Percentiles rank a stretch among this genome's conserved stretches.
These are phyloP conservation scores for Argentina anserina DNA, from an alignment of 306 rosid genomes.

Conservation along the genomic window DNA sequence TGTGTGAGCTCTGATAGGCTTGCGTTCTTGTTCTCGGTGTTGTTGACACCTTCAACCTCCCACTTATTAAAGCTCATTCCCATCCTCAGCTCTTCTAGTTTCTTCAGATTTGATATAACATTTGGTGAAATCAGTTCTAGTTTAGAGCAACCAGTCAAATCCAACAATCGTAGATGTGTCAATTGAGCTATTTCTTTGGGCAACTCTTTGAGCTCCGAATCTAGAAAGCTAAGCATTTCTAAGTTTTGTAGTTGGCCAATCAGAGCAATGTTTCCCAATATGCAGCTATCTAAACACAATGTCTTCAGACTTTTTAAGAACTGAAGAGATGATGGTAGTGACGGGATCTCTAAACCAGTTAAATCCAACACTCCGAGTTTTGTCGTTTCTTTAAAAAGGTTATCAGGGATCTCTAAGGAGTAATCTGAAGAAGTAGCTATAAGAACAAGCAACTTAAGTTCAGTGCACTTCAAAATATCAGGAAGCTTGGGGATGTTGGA, in stretches of 20 bases:
- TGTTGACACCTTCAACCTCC: constrained; percentile 3
- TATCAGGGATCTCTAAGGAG: not conserved
- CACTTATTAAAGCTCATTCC: constrained; percentile 26
- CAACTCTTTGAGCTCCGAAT: constrained; percentile 26
- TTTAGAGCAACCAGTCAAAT: not conserved
- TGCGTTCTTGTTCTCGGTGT: not conserved
- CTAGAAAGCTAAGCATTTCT: constrained; percentile 37
- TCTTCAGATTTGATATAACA: constrained; percentile 21
- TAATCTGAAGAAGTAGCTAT: too few species aligned
- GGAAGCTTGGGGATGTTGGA: not conserved
- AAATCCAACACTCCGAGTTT: constrained; percentile 19
- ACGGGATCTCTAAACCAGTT: not conserved
- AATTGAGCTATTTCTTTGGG: not conserved
- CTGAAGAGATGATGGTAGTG: constrained; percentile 17
- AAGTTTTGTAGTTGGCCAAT: constrained; percentile 33
- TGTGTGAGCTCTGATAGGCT: constrained; percentile 30
- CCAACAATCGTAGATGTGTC: not conserved
- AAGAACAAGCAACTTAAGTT: not conserved
- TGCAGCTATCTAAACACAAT: constrained; percentile 36
- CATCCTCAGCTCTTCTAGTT: constrained; percentile 40
- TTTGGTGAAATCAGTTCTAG: constrained; percentile 23
- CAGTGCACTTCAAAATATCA: not conserved
- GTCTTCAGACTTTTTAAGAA: constrained; percentile 13
- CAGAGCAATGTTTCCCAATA: constrained; percentile 13
- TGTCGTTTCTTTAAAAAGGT: constrained; percentile 8